Conservation (phyloP, 148 eudicot genomes). For the Silene conica region DNA sequence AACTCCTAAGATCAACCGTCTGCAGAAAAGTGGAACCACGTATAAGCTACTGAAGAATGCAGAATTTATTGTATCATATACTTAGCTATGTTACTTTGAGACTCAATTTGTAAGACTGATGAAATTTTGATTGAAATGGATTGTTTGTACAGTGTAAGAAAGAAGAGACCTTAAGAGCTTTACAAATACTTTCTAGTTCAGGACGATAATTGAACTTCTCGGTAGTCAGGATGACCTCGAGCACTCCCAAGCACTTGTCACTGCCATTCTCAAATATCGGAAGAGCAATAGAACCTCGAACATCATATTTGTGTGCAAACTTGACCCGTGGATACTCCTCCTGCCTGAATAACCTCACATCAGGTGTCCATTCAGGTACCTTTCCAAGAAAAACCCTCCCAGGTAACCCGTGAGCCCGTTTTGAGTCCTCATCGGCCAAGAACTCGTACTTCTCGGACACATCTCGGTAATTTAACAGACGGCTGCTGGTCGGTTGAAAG, state of each 20-base stretch:
- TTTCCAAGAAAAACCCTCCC: conserved; percentile 65
- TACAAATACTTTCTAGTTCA: conserved; percentile 60
- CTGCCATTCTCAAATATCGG: conserved; percentile 67
- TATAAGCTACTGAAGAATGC: conserved; percentile 14
- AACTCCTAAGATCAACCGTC: conserved; percentile 72
- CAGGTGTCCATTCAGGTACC: conserved; percentile 71
- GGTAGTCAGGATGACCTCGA: conserved; percentile 64
- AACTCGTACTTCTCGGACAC: conserved; percentile 51
- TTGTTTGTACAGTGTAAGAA: not conserved
- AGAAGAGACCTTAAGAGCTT: conserved; percentile 68
- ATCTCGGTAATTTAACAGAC: conserved; percentile 32
- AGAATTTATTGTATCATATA: not conserved
- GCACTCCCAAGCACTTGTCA: conserved; percentile 61
- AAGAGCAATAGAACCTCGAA: conserved; percentile 67
- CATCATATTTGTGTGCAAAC: conserved; percentile 44
- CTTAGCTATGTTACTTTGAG: not conserved
- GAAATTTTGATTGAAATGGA: not conserved
- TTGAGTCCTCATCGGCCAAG: conserved; percentile 53
- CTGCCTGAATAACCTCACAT: conserved; percentile 49
- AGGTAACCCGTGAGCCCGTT: conserved; percentile 54
- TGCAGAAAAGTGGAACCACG: conserved; percentile 31
- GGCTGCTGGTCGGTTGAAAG: conserved; percentile 21
- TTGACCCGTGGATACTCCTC: conserved; percentile 54
- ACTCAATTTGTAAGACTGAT: not conserved
- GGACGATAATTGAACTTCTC: conserved; percentile 49